phyloP scores from a whole-genome alignment of 2,329 filamentous ascomycete species.

The Parastagonospora avenae region DNA sequence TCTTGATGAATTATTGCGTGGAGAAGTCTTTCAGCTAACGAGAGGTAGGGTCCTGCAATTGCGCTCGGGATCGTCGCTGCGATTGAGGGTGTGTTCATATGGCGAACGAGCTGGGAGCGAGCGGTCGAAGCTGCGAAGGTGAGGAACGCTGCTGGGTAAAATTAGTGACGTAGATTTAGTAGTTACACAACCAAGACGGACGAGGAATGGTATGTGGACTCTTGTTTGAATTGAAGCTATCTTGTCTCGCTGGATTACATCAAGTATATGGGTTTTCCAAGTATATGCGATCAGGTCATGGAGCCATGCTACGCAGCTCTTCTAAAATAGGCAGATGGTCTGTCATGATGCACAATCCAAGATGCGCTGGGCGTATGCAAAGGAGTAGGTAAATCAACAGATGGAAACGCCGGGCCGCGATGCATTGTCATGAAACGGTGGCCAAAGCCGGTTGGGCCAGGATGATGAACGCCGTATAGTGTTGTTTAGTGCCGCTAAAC shows the following conservation, averaged over 20 bases:
- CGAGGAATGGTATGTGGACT: conserved; percentile 1
- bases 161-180: neutral
- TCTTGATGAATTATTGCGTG: neutral
- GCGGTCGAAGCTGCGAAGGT: conserved; percentile 65
- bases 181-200: neutral
- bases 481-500: conserved; percentile 17
- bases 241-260: conserved; percentile 1
- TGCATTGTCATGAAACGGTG: conserved; percentile 4
- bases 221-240: conserved; percentile 4
- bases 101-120: conserved; percentile 59
- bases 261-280: conserved; percentile 1
- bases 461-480: conserved; percentile 7
- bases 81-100: conserved; percentile 64
- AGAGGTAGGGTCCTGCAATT: conserved; percentile 55
- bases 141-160: conserved; percentile 55
- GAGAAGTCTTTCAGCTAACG: conserved; percentile 8
- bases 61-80: conserved; percentile 67
- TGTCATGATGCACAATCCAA: conserved; percentile 4
- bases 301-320: neutral
- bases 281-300: conserved; percentile 1
- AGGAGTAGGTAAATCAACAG: neutral
- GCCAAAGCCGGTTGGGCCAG: neutral
- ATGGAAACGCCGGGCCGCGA: neutral
- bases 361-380: conserved; percentile 3
- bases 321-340: conserved; percentile 3